These are phyloP conservation scores for Cymbopogon citratus DNA, from an alignment of 176 grass and related monocot genomes.

Conservation along the genomic window DNA sequence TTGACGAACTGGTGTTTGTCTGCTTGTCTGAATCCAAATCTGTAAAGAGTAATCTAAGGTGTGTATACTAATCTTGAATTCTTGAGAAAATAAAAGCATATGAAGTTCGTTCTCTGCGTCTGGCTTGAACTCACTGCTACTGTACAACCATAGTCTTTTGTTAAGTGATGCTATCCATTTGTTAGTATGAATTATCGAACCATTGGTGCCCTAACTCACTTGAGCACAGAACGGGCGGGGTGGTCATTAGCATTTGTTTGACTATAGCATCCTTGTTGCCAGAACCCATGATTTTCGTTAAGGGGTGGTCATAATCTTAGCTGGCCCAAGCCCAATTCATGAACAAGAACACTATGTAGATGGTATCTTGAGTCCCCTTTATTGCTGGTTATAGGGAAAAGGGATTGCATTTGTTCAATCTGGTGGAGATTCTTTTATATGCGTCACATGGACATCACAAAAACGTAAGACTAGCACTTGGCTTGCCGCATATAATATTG, in stretches of 20 bases:
- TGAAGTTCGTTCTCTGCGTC: not conserved
- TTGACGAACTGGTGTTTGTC: constrained; percentile 33
- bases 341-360: not conserved
- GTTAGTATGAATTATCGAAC: constrained; percentile 3
- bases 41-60: constrained; percentile 33
- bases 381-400: not conserved
- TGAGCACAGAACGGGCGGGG: not conserved
- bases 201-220: constrained; percentile 17
- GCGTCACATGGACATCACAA: not conserved
- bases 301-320: constrained; percentile 12
- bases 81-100: constrained; percentile 14
- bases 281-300: not conserved
- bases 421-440: not conserved
- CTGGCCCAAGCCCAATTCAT: constrained; percentile 6
- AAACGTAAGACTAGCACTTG: constrained; percentile 4
- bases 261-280: constrained; percentile 2
- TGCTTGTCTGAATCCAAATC: constrained; percentile 38
- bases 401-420: not conserved
- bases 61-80: not conserved
- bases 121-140: constrained; percentile 1
- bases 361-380: not conserved
- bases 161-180: not conserved
- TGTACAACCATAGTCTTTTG: not conserved
- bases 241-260: constrained; percentile 19
- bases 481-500: constrained; percentile 1